These are phyloP conservation scores for Cyberlindnera mycetangii DNA, from an alignment of 805 yeast genomes.

Conservation along the genomic window DNA sequence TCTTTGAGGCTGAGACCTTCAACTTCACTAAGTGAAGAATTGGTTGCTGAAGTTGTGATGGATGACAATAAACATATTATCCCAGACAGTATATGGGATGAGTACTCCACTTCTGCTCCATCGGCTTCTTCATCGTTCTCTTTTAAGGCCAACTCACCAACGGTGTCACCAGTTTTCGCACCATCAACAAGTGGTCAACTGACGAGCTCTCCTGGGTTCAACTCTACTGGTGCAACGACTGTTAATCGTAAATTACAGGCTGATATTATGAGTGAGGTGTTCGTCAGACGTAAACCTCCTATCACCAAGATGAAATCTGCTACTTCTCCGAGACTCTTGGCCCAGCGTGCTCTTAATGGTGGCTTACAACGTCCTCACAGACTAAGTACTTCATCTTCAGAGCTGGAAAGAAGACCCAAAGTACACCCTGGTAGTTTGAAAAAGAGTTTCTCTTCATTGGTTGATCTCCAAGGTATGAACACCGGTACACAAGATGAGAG, in stretches of 20 bases:
- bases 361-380: constrained; percentile 17
- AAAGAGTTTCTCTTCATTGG: constrained; percentile 25
- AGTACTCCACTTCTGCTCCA: constrained; percentile 46
- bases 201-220: constrained; percentile 15
- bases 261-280: constrained; percentile 1
- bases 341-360: constrained; percentile 10
- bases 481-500: background rate
- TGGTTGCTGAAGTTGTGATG: constrained; percentile 78
- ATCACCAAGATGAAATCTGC: constrained; percentile 14
- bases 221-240: constrained; percentile 54
- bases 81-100: constrained; percentile 73
- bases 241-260: constrained; percentile 72
- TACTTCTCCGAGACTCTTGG: constrained; percentile 21
- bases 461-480: constrained; percentile 24
- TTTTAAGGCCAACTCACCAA: constrained; percentile 31
- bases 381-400: constrained; percentile 25
- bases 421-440: constrained; percentile 11
- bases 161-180: constrained; percentile 5
- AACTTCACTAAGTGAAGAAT: constrained; percentile 27
- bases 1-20: constrained; percentile 18
- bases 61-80: constrained; percentile 92
- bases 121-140: constrained; percentile 40
- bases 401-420: constrained; percentile 23
- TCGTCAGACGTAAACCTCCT: constrained; percentile 1
- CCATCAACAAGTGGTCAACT: constrained; percentile 1